Conservation (phyloP, 2,329 filamentous ascomycete species). For the Mycosphaerella arachidis region DNA sequence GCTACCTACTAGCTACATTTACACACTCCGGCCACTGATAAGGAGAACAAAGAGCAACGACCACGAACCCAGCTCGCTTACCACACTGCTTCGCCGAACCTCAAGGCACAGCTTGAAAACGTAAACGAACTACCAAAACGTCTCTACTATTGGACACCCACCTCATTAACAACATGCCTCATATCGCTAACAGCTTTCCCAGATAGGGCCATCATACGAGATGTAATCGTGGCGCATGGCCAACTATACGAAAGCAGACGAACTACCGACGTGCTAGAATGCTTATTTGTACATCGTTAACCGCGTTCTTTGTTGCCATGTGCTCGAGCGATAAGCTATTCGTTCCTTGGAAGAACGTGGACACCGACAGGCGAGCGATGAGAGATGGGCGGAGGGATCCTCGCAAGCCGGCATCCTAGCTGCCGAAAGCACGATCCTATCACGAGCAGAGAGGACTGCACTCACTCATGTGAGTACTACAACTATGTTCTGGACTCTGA, state of each 20-base stretch:
- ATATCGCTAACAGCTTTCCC: neutral
- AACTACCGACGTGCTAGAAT: neutral
- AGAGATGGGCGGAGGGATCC: neutral
- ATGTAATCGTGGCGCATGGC: neutral
- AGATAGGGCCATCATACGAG: neutral
- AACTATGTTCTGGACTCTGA: too few species aligned
- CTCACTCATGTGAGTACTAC: too few species aligned
- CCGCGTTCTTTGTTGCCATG: neutral
- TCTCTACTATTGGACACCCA: neutral
- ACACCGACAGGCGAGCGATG: neutral
- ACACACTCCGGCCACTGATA: neutral
- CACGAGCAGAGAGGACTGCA: too few species aligned
- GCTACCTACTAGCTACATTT: neutral
- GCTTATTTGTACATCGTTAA: neutral
- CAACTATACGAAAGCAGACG: neutral
- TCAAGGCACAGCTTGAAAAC: neutral
- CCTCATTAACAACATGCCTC: neutral
- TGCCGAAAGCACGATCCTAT: neutral
- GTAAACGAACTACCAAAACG: neutral
- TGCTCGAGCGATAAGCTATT: neutral
- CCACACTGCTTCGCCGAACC: neutral
- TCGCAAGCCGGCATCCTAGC: neutral
- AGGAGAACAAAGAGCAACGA: neutral
- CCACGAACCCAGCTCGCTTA: neutral
- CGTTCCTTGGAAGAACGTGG: neutral